Conservation (phyloP, 2,329 filamentous ascomycete genomes). For the Stachybotrys chlorohalonatus region DNA sequence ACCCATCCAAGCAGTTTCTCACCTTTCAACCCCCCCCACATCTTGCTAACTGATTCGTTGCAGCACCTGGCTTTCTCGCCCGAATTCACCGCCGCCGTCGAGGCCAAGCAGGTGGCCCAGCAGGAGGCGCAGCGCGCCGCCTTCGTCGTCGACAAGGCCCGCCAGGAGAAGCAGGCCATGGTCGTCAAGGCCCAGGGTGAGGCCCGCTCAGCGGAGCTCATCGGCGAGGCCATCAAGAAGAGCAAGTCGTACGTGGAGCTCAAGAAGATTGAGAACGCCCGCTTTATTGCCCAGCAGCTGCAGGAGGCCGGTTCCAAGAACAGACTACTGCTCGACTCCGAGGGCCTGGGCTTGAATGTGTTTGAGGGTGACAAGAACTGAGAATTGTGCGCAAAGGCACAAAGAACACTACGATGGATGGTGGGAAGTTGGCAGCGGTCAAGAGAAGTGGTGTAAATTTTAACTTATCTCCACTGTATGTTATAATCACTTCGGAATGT, state of each 20-base stretch:
- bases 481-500: slow-evolving; percentile 2
- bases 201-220: slow-evolving; percentile 92
- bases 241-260: slow-evolving; percentile 93
- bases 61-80: slow-evolving; percentile 66
- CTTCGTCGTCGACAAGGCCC: slow-evolving; percentile 96
- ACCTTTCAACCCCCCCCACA: background rate
- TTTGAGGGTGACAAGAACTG: slow-evolving; percentile 39
- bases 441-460: background rate
- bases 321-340: slow-evolving; percentile 85
- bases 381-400: slow-evolving; percentile 24
- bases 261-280: slow-evolving; percentile 95
- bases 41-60: background rate
- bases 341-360: slow-evolving; percentile 87
- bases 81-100: slow-evolving; percentile 64
- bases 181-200: slow-evolving; percentile 98
- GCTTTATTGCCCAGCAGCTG: slow-evolving; percentile 76
- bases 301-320: slow-evolving; percentile 83
- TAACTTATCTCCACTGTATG: slow-evolving; percentile 39
- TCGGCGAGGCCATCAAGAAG: slow-evolving; percentile 99
- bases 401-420: background rate
- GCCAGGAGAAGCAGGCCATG: slow-evolving; percentile 98
- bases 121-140: slow-evolving; percentile 96
- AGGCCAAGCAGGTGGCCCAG: slow-evolving; percentile 67
- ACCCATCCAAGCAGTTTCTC: background rate
- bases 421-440: background rate